Evolutionary conservation across 306 rosid genomes (phyloP).

Genomic region (Cucurbita maxima): DNA sequence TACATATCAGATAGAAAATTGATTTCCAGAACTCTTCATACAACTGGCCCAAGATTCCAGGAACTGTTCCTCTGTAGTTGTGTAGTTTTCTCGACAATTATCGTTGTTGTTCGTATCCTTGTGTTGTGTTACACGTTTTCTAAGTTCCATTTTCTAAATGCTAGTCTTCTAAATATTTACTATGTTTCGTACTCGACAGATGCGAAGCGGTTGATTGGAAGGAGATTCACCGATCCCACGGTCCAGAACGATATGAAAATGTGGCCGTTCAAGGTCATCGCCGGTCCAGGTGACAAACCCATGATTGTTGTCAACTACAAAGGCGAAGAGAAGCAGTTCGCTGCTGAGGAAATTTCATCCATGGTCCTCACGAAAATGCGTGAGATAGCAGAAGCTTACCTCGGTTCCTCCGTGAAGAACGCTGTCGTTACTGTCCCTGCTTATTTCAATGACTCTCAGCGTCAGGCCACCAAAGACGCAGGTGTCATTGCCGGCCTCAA

Average conservation of each 20-base stretch:
- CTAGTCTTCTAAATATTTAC: neutral
- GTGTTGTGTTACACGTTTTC: neutral
- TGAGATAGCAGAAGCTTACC: conserved; percentile 76
- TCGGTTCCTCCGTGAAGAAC: conserved; percentile 46
- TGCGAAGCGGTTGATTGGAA: conserved; percentile 73
- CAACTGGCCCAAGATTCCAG: too few relatives aligned
- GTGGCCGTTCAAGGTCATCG: conserved; percentile 56
- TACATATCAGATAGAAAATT: too few relatives aligned
- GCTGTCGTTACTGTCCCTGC: conserved; percentile 80
- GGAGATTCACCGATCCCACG: conserved; percentile 43
- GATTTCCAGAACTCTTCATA: neutral
- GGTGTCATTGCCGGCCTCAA: conserved; percentile 61
- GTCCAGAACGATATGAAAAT: conserved; percentile 62
- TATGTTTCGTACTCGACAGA: conserved; percentile 17
- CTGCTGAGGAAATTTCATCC: conserved; percentile 57
- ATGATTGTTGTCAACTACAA: conserved; percentile 46
- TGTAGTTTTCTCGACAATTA: neutral
- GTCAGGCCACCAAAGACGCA: conserved; percentile 62
- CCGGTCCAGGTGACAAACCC: conserved; percentile 52
- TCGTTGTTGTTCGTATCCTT: neutral
- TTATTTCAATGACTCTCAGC: conserved; percentile 61
- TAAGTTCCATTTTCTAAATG: neutral
- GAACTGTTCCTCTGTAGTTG: neutral
- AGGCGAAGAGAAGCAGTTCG: conserved; percentile 43
- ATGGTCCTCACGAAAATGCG: conserved; percentile 72